These are phyloP conservation scores for Dactylonectria estremocensis DNA, from an alignment of 2,329 filamentous ascomycete genomes.

Conservation along the genomic window DNA sequence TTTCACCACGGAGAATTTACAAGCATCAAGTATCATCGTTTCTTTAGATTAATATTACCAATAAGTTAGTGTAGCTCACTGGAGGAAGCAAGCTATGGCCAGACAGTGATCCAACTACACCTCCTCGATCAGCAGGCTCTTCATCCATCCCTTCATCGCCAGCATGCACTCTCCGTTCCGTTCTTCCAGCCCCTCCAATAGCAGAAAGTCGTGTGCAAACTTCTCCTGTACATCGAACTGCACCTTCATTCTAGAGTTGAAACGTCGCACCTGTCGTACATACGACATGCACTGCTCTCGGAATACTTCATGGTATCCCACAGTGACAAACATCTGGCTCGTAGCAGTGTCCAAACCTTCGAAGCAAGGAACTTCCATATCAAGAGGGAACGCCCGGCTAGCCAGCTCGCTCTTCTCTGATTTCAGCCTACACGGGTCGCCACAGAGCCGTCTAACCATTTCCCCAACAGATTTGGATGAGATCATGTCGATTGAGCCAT, in stretches of 20 bases:
- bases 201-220: slow-evolving; percentile 33
- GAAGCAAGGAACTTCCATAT: slow-evolving; percentile 25
- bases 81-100: no score
- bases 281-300: slow-evolving; percentile 21
- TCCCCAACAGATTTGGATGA: slow-evolving; percentile 8
- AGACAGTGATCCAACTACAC: neutral
- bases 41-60: no score
- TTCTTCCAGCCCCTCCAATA: slow-evolving; percentile 26
- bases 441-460: neutral
- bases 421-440: neutral
- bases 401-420: slow-evolving; percentile 6
- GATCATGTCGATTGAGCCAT: slow-evolving; percentile 28
- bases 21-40: no score
- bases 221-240: slow-evolving; percentile 12
- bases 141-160: slow-evolving; percentile 21
- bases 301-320: slow-evolving; percentile 29
- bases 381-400: slow-evolving; percentile 22
- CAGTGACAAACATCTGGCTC: slow-evolving; percentile 21
- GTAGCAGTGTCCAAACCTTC: slow-evolving; percentile 14
- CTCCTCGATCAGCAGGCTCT: neutral
- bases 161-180: slow-evolving; percentile 25
- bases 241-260: slow-evolving; percentile 30
- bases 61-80: no score
- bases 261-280: slow-evolving; percentile 18
- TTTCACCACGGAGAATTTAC: no score